A percentile compares a stretch with the other conserved stretches of the same genome.
phyloP scores from a whole-genome alignment of 2,329 filamentous ascomycete species.

The Penicillium frequentans region DNA sequence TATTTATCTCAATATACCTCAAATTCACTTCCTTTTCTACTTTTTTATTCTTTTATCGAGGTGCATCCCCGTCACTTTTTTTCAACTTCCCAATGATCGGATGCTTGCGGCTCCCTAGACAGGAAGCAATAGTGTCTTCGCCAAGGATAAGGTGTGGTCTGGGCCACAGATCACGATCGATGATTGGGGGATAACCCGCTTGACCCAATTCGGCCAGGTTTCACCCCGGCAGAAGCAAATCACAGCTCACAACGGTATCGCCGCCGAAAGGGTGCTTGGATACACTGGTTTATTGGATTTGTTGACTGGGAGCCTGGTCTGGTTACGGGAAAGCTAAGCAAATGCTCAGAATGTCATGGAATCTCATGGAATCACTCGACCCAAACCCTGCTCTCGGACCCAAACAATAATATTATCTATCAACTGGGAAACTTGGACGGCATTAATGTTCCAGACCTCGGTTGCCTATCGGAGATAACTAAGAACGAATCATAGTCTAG shows the following conservation, averaged over 20 bases:
- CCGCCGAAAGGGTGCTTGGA: neutral
- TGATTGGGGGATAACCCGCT: neutral
- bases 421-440: neutral
- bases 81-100: neutral
- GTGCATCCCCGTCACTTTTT: neutral
- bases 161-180: conserved; percentile 4
- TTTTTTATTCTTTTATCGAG: no score
- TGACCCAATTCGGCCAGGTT: neutral
- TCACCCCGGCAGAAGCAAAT: neutral
- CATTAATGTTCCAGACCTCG: no score
- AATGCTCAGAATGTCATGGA: neutral
- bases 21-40: neutral
- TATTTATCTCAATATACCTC: no score
- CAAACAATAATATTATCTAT: neutral
- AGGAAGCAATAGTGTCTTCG: neutral
- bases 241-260: neutral
- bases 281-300: neutral
- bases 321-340: neutral
- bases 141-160: conserved; percentile 21
- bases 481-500: neutral
- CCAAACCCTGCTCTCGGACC: neutral
- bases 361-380: neutral
- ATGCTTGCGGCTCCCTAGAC: conserved; percentile 7
- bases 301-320: neutral
- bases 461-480: neutral